phyloP scores from a whole-genome alignment of 805 yeast species.

The Metschnikowia sp. region DNA sequence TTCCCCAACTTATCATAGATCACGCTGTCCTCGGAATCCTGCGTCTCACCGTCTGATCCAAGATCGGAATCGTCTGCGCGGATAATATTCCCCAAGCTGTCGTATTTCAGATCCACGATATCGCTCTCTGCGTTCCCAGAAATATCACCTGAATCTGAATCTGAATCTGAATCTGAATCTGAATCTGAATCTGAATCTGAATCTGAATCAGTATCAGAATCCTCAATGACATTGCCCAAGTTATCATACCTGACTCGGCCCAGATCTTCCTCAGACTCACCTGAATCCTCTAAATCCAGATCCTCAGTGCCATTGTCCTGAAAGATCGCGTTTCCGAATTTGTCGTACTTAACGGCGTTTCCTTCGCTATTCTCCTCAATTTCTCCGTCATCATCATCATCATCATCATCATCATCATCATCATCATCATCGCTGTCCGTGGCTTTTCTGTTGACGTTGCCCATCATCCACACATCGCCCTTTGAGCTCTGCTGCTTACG shows the following conservation, averaged over 20 bases:
- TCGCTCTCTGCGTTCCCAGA: too few species aligned
- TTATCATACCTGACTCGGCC: slow-evolving; percentile 13
- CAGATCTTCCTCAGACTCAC: background rate
- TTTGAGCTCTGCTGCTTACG: slow-evolving; percentile 51
- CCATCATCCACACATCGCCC: slow-evolving; percentile 73
- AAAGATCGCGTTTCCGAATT: background rate
- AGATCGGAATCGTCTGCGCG: slow-evolving; percentile 7
- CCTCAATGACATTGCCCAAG: slow-evolving; percentile 16
- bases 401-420: too few species aligned
- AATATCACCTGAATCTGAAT: background rate
- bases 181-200: slow-evolving; percentile 13
- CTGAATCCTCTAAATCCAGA: background rate
- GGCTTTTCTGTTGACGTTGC: slow-evolving; percentile 60
- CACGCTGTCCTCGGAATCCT: slow-evolving; percentile 8
- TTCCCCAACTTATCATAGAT: slow-evolving; percentile 24
- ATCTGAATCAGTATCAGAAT: slow-evolving; percentile 13
- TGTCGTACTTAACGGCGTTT: slow-evolving; percentile 13
- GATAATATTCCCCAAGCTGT: too few species aligned
- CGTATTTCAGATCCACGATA: too few species aligned
- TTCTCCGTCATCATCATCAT: slow-evolving; percentile 5
- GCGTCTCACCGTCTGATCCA: too few species aligned
- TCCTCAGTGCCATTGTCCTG: background rate
- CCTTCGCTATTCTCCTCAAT: slow-evolving; percentile 16
- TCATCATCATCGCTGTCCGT: too few species aligned
- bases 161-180: slow-evolving; percentile 15